phyloP scores from a whole-genome alignment of 1,284 basidiomycete genomes.

The Cryptococcus sp. region DNA sequence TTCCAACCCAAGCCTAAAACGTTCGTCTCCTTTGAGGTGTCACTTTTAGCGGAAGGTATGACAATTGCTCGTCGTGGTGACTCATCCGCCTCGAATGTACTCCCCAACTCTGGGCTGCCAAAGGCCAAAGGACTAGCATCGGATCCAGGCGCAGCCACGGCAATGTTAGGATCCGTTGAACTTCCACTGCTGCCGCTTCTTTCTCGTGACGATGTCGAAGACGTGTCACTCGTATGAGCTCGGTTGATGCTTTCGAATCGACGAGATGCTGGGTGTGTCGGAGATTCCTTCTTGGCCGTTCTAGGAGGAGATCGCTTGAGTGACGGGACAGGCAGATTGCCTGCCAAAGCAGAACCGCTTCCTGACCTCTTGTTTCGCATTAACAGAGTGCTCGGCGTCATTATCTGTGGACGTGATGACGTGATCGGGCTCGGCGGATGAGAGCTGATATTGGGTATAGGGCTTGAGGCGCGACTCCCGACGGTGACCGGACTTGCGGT shows the following conservation, averaged over 20 bases:
- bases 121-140: constrained; percentile 40
- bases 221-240: constrained; percentile 5
- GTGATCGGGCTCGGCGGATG: constrained; percentile 34
- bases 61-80: constrained; percentile 20
- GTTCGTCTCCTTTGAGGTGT: constrained; percentile 32
- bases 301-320: constrained; percentile 22
- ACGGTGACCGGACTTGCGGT: constrained; percentile 24
- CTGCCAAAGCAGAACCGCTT: constrained; percentile 27
- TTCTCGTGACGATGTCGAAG: constrained; percentile 13
- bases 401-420: constrained; percentile 12
- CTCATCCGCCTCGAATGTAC: constrained; percentile 20
- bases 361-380: constrained; percentile 37
- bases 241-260: constrained; percentile 18
- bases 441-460: constrained; percentile 25
- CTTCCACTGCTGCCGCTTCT: constrained; percentile 29
- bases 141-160: constrained; percentile 10
- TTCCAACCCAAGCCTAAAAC: constrained; percentile 43
- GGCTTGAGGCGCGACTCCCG: constrained; percentile 21
- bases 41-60: constrained; percentile 11
- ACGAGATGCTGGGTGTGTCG: constrained; percentile 20
- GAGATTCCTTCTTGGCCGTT: constrained; percentile 16
- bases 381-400: constrained; percentile 34
- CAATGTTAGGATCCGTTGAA: constrained; percentile 10
- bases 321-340: constrained; percentile 13
- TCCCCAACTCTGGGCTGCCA: constrained; percentile 39